These are phyloP conservation scores for Saturnispora saitoi DNA, from an alignment of 805 yeast genomes.

Conservation along the genomic window DNA sequence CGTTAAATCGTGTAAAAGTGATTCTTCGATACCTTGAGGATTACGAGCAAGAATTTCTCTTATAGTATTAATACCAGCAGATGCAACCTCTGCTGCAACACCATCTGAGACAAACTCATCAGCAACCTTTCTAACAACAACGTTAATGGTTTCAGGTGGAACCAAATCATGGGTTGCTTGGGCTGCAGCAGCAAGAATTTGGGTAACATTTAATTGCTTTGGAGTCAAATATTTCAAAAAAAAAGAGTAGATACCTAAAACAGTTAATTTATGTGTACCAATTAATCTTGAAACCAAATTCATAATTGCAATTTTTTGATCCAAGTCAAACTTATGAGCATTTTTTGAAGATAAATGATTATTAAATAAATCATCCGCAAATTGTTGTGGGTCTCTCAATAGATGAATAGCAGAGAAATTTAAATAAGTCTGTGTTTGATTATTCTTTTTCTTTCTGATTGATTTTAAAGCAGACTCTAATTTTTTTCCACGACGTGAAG, in stretches of 20 bases:
- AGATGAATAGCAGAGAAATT: slow-evolving; percentile 94
- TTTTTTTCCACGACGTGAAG: slow-evolving; percentile 71
- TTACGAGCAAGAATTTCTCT: slow-evolving; percentile 90
- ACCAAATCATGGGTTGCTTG: slow-evolving; percentile 95
- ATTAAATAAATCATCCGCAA: slow-evolving; percentile 77
- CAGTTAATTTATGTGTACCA: slow-evolving; percentile 90
- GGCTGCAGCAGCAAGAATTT: slow-evolving; percentile 93
- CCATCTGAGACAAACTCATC: slow-evolving; percentile 98
- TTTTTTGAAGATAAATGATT: slow-evolving; percentile 64
- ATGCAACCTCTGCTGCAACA: slow-evolving; percentile 95
- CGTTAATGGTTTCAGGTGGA: slow-evolving; percentile 84
- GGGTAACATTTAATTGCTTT: slow-evolving; percentile 89
- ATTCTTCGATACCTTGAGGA: slow-evolving; percentile 86
- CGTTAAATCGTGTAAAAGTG: slow-evolving; percentile 78
- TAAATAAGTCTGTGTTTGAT: slow-evolving; percentile 55
- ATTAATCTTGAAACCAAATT: slow-evolving; percentile 80
- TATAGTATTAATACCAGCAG: slow-evolving; percentile 94
- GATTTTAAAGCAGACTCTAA: slow-evolving; percentile 65
- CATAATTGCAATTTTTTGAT: slow-evolving; percentile 83
- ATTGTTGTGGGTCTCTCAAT: slow-evolving; percentile 94
- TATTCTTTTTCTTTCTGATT: slow-evolving; percentile 51
- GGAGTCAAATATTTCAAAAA: slow-evolving; percentile 88
- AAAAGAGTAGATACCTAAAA: slow-evolving; percentile 82
- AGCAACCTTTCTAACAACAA: slow-evolving; percentile 83
- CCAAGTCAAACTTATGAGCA: slow-evolving; percentile 65